phyloP scores from a whole-genome alignment of 768 basidiomycete genomes.

The Austroboletus eburneus region DNA sequence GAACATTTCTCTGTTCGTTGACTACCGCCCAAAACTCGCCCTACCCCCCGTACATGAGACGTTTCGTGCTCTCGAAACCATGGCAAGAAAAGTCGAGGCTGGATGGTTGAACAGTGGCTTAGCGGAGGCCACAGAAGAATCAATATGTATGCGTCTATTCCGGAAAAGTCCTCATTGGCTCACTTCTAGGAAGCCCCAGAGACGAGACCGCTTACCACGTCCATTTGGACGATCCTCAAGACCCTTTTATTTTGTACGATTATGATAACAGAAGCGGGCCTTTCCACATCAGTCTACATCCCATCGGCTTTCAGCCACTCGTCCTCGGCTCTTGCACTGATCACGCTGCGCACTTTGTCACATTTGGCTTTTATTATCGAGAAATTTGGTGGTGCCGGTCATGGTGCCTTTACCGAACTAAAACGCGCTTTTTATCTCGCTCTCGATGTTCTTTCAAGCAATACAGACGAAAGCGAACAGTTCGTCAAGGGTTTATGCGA shows the following conservation, averaged over 20 bases:
- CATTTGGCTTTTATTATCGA: constrained; percentile 74
- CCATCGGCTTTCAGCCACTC: constrained; percentile 36
- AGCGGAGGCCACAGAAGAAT: constrained; percentile 18
- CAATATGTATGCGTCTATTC: constrained; percentile 33
- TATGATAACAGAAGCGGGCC: constrained; percentile 62
- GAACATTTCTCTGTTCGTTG: constrained; percentile 32
- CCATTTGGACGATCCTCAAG: constrained; percentile 67
- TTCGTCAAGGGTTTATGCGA: constrained; percentile 37
- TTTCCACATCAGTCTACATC: constrained; percentile 52
- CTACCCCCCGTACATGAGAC: constrained; percentile 25
- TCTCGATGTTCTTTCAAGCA: constrained; percentile 61
- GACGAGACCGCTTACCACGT: constrained; percentile 41
- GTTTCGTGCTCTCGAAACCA: constrained; percentile 28
- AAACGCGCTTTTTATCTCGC: constrained; percentile 74
- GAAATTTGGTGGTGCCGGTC: constrained; percentile 65
- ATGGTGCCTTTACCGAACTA: constrained; percentile 63
- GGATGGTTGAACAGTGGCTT: constrained; percentile 46
- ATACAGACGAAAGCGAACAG: constrained; percentile 34
- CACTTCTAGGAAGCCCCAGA: constrained; percentile 35
- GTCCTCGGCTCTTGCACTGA: constrained; percentile 49
- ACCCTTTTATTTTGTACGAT: constrained; percentile 70
- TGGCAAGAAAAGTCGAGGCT: constrained; percentile 42
- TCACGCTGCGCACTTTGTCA: constrained; percentile 54
- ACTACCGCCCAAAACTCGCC: constrained; percentile 29
- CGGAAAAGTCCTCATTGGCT: constrained; percentile 5